Evolutionary conservation across 2,329 filamentous ascomycete genomes (phyloP).

Genomic region (Fragosphaeria purpurea): DNA sequence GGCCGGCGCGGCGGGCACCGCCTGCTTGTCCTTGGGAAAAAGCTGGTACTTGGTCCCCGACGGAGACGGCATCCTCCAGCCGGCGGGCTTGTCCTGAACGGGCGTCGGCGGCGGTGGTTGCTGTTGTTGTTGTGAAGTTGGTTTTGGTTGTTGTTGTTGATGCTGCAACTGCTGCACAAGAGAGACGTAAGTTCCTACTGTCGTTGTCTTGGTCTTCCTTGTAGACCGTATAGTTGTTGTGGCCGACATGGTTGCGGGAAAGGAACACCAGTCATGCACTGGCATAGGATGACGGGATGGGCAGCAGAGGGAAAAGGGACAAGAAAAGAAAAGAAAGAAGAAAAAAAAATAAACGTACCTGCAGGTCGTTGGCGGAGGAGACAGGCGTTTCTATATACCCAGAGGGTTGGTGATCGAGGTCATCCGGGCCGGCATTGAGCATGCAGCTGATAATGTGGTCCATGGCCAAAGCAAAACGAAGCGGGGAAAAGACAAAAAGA

Average conservation of each 20-base stretch:
- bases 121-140: not conserved
- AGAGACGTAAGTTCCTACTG: not conserved
- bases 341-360: conserved; percentile 25
- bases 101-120: not conserved
- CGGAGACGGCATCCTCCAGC: conserved; percentile 48
- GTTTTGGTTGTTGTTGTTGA: conserved; percentile 5
- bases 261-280: too few relatives aligned
- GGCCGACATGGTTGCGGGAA: not conserved
- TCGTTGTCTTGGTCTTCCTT: conserved; percentile 13
- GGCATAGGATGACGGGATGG: too few relatives aligned
- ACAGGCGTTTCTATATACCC: conserved; percentile 42
- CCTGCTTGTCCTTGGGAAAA: conserved; percentile 44
- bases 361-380: conserved; percentile 24
- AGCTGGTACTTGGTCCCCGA: conserved; percentile 51
- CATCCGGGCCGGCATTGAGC: conserved; percentile 35
- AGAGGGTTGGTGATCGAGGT: conserved; percentile 25
- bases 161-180: conserved; percentile 6
- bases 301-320: not conserved
- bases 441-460: conserved; percentile 54
- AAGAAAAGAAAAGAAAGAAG: conserved; percentile 10
- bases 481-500: too few relatives aligned
- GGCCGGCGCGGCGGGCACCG: conserved; percentile 24
- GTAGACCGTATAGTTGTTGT: not conserved
- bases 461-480: conserved; percentile 27
- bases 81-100: conserved; percentile 38